Evolutionary conservation across 2,329 filamentous ascomycete species (phyloP).

Genomic region (Trichoderma semiorbis): DNA sequence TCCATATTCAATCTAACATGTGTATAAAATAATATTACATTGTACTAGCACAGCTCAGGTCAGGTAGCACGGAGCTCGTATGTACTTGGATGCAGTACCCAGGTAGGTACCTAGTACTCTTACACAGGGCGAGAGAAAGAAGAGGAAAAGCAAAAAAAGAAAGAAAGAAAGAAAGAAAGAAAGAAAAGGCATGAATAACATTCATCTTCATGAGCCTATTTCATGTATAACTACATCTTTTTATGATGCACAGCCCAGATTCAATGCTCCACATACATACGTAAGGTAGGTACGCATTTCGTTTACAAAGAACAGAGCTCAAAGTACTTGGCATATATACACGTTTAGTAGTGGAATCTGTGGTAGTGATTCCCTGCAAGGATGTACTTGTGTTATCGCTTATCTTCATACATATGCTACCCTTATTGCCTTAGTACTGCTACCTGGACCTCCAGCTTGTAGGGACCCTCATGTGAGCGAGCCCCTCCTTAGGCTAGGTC

Average conservation of each 20-base stretch:
- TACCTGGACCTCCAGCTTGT: background rate
- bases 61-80: background rate
- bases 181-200: background rate
- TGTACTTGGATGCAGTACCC: background rate
- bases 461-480: background rate
- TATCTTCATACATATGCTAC: background rate
- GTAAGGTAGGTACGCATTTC: background rate
- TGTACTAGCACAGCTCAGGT: background rate
- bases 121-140: background rate
- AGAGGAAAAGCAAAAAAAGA: background rate
- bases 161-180: background rate
- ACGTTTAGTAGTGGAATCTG: background rate
- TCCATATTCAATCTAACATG: background rate
- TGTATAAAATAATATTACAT: background rate
- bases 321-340: background rate
- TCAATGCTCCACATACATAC: background rate
- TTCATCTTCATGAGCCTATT: background rate
- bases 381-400: constrained; percentile 4
- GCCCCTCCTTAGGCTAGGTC: background rate
- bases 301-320: background rate
- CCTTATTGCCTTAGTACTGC: background rate
- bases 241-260: background rate
- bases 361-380: background rate
- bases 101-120: background rate
- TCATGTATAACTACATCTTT: background rate